These are phyloP conservation scores for Prosopis cineraria DNA, from an alignment of 306 rosid genomes.

Conservation along the genomic window DNA sequence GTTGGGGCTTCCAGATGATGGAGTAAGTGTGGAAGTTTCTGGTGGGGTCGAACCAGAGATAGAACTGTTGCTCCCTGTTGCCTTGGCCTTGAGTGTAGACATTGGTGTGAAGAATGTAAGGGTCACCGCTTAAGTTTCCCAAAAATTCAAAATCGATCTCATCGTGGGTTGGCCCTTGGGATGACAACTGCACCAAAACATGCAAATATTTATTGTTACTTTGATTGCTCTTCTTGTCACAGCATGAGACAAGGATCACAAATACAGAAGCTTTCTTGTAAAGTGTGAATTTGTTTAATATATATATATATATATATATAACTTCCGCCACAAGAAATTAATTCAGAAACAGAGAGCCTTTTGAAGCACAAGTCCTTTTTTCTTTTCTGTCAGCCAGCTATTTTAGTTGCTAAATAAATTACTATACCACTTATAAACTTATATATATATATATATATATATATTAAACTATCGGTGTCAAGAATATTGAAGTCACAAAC, in stretches of 20 bases:
- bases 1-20: constrained; percentile 80
- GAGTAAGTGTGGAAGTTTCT: constrained; percentile 90
- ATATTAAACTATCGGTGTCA: neutral
- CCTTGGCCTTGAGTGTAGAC: constrained; percentile 82
- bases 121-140: constrained; percentile 89
- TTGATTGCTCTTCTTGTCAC: neutral
- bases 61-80: constrained; percentile 80
- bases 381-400: neutral
- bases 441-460: neutral
- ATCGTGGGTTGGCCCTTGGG: constrained; percentile 78
- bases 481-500: neutral
- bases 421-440: neutral
- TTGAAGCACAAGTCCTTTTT: neutral
- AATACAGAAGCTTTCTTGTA: neutral
- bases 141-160: constrained; percentile 90
- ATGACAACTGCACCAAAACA: constrained; percentile 59
- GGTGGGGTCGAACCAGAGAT: constrained; percentile 90
- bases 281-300: neutral
- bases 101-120: constrained; percentile 75
- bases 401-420: neutral
- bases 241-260: neutral
- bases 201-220: neutral
- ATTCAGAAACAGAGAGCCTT: neutral
- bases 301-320: neutral
- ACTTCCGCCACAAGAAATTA: neutral